These are phyloP conservation scores for Phytophthora sansomeana DNA, from an alignment of 352 stramenopile genomes.

Conservation along the genomic window DNA sequence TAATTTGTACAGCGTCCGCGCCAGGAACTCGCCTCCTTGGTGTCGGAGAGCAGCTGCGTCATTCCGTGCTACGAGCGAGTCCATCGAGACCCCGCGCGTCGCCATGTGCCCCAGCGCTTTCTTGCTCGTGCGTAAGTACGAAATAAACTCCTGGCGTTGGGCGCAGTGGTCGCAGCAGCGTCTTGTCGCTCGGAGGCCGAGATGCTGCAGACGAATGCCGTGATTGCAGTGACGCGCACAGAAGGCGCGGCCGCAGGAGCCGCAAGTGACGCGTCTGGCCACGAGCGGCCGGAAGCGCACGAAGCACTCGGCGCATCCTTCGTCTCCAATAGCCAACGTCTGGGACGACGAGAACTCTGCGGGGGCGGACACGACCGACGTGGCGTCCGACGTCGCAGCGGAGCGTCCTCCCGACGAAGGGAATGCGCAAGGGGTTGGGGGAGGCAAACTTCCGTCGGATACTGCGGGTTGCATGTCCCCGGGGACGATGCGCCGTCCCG, in stretches of 20 bases:
- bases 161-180: slow-evolving; percentile 65
- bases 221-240: slow-evolving; percentile 68
- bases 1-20: slow-evolving; percentile 61
- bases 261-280: slow-evolving; percentile 60
- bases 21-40: slow-evolving; percentile 39
- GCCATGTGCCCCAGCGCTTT: slow-evolving; percentile 49
- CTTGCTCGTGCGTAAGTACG: slow-evolving; percentile 45
- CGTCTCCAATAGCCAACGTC: slow-evolving; percentile 27
- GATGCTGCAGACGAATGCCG: slow-evolving; percentile 55
- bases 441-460: slow-evolving; percentile 13
- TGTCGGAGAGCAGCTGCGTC: slow-evolving; percentile 32
- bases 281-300: slow-evolving; percentile 65
- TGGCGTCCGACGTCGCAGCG: slow-evolving; percentile 7
- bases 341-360: slow-evolving; percentile 13
- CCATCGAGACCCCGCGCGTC: slow-evolving; percentile 40
- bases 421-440: slow-evolving; percentile 35
- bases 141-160: slow-evolving; percentile 66
- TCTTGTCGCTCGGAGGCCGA: slow-evolving; percentile 42
- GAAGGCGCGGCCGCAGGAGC: slow-evolving; percentile 63
- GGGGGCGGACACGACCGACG: slow-evolving; percentile 20
- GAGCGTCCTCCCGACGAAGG: slow-evolving; percentile 17
- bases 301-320: slow-evolving; percentile 55
- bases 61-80: slow-evolving; percentile 33
- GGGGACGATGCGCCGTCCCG: slow-evolving; percentile 55
- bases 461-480: slow-evolving; percentile 55